Evolutionary conservation across 1,284 basidiomycete species (phyloP), one percentile per base, ranked within the genome.

Genomic region (Cutaneotrichosporon daszewskae): DNA sequence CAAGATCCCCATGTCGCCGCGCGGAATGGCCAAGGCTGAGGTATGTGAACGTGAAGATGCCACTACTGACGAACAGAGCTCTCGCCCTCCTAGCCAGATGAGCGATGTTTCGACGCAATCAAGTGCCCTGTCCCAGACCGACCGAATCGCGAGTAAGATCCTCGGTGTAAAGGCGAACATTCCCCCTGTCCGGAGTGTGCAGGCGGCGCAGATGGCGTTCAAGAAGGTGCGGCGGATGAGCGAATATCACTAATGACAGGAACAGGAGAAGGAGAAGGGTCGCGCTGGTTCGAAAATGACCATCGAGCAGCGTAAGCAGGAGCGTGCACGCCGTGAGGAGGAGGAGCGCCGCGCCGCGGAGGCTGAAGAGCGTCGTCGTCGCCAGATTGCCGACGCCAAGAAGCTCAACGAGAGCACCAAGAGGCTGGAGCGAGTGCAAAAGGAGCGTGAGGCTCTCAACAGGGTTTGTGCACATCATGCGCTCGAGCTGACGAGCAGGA

Each of bases 221-320:
- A 84, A 82, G 88, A 89, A 25, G 28, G 28, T 31, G 28, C 7
- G 28, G 13, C 28, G 13, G 28, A 31, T 31, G 6, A 6, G 16
- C 8, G 28, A 9, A 8, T 7, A 6, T 14, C 14, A 31, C 28
- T 31, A n/a, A 31, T 26, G 23, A 71, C 57, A 92, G 87, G 86
- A 91, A 76, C 84, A 90, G 74, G 85, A 84, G 50, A 85, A 87
- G 58, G 77, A 77, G 27, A 85, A 87, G 51, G 86, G 84, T 71
- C 89, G 87, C 66, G 79, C 77, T 1, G 73, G 76, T 3, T 74
- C 84, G 19, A 71, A 84, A 49, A 85, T 82, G 58, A 84, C 89
- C 54, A 83, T 85, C 77, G 87, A 91, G 55, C 76, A 78, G 40
- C 76, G 85, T 34, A 79, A 85, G 19, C 81, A 83, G 49, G 78